phyloP scores from a whole-genome alignment of 441 rosid genomes.

The Biscutella laevigata region DNA sequence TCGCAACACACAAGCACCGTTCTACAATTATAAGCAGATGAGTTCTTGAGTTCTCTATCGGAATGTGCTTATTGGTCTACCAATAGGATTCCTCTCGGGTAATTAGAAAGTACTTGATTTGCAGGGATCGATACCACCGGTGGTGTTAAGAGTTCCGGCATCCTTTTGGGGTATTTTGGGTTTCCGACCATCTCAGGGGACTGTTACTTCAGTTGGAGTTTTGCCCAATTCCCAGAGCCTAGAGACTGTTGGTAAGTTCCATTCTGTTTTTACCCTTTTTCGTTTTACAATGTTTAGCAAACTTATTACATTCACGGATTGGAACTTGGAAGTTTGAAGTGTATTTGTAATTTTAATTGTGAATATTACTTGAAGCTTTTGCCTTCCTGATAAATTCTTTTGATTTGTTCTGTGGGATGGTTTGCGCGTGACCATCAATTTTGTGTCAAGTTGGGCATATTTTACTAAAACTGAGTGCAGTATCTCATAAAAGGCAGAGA shows the following conservation, averaged over 20 bases:
- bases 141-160: constrained; percentile 67
- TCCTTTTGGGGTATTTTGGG: constrained; percentile 86
- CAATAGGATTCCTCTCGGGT: not conserved
- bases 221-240: constrained; percentile 79
- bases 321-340: not conserved
- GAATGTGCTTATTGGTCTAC: not conserved
- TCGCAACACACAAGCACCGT: too few species aligned
- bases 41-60: not conserved
- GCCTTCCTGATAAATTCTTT: constrained; percentile 6
- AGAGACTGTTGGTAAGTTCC: constrained; percentile 67
- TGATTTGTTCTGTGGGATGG: constrained; percentile 47
- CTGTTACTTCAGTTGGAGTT: constrained; percentile 61
- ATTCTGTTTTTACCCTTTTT: not conserved
- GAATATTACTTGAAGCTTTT: not conserved
- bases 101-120: constrained; percentile 7
- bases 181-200: constrained; percentile 84
- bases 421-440: constrained; percentile 72
- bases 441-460: constrained; percentile 63
- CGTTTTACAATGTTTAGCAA: not conserved
- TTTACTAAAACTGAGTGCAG: constrained; percentile 52
- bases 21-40: too few species aligned
- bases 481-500: constrained; percentile 52
- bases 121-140: constrained; percentile 87
- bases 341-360: not conserved
- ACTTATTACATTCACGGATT: not conserved